Evolutionary conservation across 495 filamentous ascomycete genomes (phyloP), one percentile per base, ranked within the genome.

Genomic region (Astrothelium subdiscretum): DNA sequence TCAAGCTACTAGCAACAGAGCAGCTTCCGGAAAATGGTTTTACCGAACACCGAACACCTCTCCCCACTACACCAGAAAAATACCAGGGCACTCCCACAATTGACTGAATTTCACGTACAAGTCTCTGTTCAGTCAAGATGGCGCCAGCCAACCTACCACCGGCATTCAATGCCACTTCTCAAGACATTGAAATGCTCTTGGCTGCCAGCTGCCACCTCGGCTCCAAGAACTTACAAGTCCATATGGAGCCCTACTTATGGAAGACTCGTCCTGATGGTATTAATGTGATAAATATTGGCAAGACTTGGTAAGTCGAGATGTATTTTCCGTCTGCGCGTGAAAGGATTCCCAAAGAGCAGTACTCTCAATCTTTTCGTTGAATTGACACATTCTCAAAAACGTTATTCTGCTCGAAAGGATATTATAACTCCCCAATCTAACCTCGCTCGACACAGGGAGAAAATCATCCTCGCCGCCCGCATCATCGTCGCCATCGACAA

Each of bases 181-280:
- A 87, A 79, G 94, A 98, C 83, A 95, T 98, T 81, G 94, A 98
- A 88, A 95, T 92, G 90, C 89, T 98, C 68, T 87, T 98, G 59
- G 87, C 91, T 72, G 94, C 94, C 73, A 91, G 97, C 79, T 87
- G 84, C 78, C 94, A 98, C 81, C 85, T 98, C 67, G 94, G 94
- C 75, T 91, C 88, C 80, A 98, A 98, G 87, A 98, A 98, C 83
- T 74, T 97, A 68, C 91, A 96, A 81, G 85, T 94, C 73, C 91
- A 97, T 81, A 97, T 97, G 94, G 91, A 97, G 81, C 90, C 94
- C 67, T 98, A 98, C 82, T 85, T 98, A 72, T 97, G 91, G 91
- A 98, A 97, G 87, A 96, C 90, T 74, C 87, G 94, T 72, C 86
- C 91, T 63, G 94, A 98, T 70, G 94, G 94, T 78, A 86, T 98